Percentiles rank a stretch among this genome's conserved stretches.
Conservation (phyloP, 2,329 filamentous ascomycete genomes). For the Aspergillus piperis region DNA sequence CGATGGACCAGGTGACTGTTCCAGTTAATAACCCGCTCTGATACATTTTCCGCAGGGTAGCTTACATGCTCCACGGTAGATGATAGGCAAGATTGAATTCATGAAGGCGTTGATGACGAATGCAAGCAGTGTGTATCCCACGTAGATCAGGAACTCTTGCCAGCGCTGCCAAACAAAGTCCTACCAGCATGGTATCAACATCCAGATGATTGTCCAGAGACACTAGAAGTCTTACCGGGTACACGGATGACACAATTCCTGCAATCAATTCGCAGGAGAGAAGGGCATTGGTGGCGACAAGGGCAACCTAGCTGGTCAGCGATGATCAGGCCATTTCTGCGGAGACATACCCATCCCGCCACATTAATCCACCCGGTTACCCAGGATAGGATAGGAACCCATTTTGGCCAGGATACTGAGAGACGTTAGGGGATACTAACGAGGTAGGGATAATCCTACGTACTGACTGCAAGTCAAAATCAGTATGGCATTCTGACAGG, state of each 20-base stretch:
- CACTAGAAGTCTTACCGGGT: constrained; percentile 41
- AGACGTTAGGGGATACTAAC: neutral
- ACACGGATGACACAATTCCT: constrained; percentile 63
- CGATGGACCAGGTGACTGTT: constrained; percentile 65
- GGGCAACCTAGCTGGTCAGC: constrained; percentile 44
- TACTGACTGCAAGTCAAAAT: constrained; percentile 28
- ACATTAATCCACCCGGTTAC: constrained; percentile 70
- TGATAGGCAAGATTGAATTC: constrained; percentile 61
- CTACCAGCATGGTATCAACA: constrained; percentile 15
- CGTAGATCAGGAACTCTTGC: constrained; percentile 73
- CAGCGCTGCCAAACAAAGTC: constrained; percentile 60
- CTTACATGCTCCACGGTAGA: constrained; percentile 65
- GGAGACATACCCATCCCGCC: constrained; percentile 61
- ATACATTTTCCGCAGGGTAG: neutral
- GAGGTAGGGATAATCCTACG: constrained; percentile 13
- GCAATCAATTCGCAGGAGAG: constrained; percentile 68
- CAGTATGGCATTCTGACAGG: constrained; percentile 4
- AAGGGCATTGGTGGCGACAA: constrained; percentile 67
- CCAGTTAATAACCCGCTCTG: constrained; percentile 7
- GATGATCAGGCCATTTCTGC: neutral
- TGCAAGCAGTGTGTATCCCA: constrained; percentile 61
- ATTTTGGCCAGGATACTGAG: constrained; percentile 58
- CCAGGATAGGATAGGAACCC: constrained; percentile 65
- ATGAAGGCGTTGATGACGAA: constrained; percentile 67
- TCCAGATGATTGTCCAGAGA: neutral